These are phyloP conservation scores for Nakazawaea pomicola DNA, from an alignment of 805 yeast species.

Conservation along the genomic window DNA sequence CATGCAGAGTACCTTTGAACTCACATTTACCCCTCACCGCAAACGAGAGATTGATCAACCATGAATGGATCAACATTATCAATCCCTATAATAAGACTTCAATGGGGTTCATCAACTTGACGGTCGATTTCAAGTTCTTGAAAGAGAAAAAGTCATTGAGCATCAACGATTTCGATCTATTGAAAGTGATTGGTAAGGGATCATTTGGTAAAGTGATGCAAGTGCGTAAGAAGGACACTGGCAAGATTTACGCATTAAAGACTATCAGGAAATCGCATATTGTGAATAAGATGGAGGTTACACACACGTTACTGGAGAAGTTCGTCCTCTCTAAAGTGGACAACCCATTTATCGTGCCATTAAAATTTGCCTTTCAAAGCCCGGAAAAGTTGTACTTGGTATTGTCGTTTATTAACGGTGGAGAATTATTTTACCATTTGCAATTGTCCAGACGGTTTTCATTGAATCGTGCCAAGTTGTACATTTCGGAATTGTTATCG, in stretches of 20 bases:
- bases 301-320: slow-evolving; percentile 94
- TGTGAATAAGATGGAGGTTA: slow-evolving; percentile 89
- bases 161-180: slow-evolving; percentile 86
- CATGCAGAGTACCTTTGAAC: slow-evolving; percentile 53
- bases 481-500: slow-evolving; percentile 88
- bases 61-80: slow-evolving; percentile 41
- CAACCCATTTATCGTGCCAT: slow-evolving; percentile 93
- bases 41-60: slow-evolving; percentile 59
- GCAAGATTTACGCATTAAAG: slow-evolving; percentile 90
- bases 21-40: slow-evolving; percentile 31
- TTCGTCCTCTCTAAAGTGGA: slow-evolving; percentile 90
- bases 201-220: slow-evolving; percentile 99
- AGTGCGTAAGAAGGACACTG: slow-evolving; percentile 92
- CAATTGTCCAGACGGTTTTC: slow-evolving; percentile 89
- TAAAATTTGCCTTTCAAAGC: slow-evolving; percentile 94
- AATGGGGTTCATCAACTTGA: slow-evolving; percentile 41
- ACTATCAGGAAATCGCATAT: slow-evolving; percentile 92
- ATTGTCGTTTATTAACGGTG: slow-evolving; percentile 92
- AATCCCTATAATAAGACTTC: slow-evolving; percentile 28
- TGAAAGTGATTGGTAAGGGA: slow-evolving; percentile 96
- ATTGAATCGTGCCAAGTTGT: slow-evolving; percentile 84
- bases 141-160: slow-evolving; percentile 58
- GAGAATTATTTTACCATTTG: slow-evolving; percentile 90
- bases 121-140: slow-evolving; percentile 64
- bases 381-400: slow-evolving; percentile 92